Conservation (phyloP, 495 filamentous ascomycete species). For the Trichoderma reesei region DNA sequence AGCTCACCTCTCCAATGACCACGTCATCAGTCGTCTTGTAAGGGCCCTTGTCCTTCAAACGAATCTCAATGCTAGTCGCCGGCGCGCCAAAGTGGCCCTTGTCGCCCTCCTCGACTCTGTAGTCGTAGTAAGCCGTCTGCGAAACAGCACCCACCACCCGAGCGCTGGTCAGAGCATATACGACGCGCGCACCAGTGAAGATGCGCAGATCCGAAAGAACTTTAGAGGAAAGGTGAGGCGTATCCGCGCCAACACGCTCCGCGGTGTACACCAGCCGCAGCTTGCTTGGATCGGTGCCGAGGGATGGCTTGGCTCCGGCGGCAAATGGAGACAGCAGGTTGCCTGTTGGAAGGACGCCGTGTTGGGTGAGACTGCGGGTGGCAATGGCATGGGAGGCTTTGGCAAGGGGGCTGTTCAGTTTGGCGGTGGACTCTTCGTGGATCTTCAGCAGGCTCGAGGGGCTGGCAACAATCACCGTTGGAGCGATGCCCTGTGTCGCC, state of each 20-base stretch:
- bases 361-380: constrained; percentile 50
- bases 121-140: constrained; percentile 83
- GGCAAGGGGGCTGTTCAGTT: constrained; percentile 40
- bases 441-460: constrained; percentile 60
- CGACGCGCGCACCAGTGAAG: constrained; percentile 67
- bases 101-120: constrained; percentile 49
- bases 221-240: constrained; percentile 48
- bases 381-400: constrained; percentile 58
- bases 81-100: constrained; percentile 75
- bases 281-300: constrained; percentile 59
- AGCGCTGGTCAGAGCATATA: constrained; percentile 77
- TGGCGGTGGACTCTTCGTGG: constrained; percentile 41
- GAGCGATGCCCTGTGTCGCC: constrained; percentile 62
- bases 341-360: constrained; percentile 63
- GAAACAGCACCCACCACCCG: constrained; percentile 74
- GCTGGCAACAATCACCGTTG: constrained; percentile 75
- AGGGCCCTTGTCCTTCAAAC: constrained; percentile 49
- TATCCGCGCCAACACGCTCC: constrained; percentile 43
- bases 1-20: constrained; percentile 50
- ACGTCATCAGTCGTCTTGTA: constrained; percentile 51
- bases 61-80: constrained; percentile 67
- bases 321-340: constrained; percentile 55
- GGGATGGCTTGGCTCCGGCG: constrained; percentile 43
- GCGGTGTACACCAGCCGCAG: constrained; percentile 65
- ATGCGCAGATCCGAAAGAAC: constrained; percentile 70